phyloP scores from a whole-genome alignment of 2,329 filamentous ascomycete genomes.

The Fusarium buharicum region DNA sequence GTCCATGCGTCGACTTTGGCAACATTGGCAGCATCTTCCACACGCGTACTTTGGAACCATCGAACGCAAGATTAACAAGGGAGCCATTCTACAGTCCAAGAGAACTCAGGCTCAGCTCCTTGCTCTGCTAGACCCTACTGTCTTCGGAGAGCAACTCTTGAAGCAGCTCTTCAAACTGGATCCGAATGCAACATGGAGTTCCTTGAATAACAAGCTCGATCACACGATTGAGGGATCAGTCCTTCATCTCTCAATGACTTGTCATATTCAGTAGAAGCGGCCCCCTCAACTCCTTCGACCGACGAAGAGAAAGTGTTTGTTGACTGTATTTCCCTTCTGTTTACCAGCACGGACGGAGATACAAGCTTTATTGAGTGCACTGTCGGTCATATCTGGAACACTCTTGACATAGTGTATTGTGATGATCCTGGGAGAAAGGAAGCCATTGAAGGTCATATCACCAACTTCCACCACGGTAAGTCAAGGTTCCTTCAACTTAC shows the following conservation, averaged over 20 bases:
- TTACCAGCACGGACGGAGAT: background rate
- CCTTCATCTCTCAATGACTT: background rate
- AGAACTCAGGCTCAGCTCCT: constrained; percentile 1
- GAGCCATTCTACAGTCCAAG: background rate
- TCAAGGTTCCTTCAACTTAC: no score
- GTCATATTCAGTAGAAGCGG: background rate
- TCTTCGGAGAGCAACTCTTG: background rate
- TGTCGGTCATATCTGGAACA: background rate
- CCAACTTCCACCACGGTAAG: background rate
- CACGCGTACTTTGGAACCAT: background rate
- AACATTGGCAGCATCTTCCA: background rate
- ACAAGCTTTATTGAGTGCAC: background rate
- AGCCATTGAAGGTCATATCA: background rate
- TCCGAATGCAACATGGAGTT: background rate
- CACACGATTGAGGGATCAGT: background rate
- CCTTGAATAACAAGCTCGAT: background rate
- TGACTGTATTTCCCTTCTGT: background rate
- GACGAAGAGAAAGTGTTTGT: background rate
- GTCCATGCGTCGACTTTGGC: background rate
- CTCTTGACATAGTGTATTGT: background rate
- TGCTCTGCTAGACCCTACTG: background rate
- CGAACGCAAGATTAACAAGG: background rate
- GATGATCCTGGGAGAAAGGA: background rate
- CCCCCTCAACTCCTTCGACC: background rate
- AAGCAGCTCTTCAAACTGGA: background rate